Conservation (phyloP, 257 asterid species). For the Fraxinus excelsior region DNA sequence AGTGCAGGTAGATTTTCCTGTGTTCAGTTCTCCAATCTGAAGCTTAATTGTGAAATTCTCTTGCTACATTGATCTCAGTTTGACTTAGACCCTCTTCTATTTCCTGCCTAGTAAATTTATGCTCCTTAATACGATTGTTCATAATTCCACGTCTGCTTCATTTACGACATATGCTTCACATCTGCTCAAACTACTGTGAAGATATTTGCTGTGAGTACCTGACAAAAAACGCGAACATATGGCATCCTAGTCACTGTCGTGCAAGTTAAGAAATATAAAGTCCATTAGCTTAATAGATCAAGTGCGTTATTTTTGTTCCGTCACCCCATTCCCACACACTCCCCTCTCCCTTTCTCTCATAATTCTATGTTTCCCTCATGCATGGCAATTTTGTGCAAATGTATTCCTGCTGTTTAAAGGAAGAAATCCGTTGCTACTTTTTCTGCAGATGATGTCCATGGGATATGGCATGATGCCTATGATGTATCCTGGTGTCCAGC, state of each 20-base stretch:
- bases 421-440: neutral
- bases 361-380: neutral
- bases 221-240: neutral
- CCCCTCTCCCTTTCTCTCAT: neutral
- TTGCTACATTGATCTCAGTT: neutral
- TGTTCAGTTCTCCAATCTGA: neutral
- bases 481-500: constrained; percentile 49
- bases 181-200: neutral
- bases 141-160: neutral
- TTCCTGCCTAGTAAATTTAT: too few species aligned
- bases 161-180: neutral
- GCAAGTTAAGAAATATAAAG: neutral
- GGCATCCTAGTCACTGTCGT: neutral
- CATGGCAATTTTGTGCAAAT: neutral
- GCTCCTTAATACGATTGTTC: too few species aligned
- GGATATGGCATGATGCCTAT: constrained; percentile 46
- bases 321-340: neutral
- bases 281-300: neutral
- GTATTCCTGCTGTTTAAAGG: neutral
- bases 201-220: neutral
- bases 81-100: neutral
- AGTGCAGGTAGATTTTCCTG: constrained; percentile 39
- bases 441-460: constrained; percentile 50
- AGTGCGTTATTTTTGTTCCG: neutral
- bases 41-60: neutral